Percentiles rank a stretch among this genome's conserved stretches.
Conservation (phyloP, 441 rosid genomes). For the Pelargonium australe region DNA sequence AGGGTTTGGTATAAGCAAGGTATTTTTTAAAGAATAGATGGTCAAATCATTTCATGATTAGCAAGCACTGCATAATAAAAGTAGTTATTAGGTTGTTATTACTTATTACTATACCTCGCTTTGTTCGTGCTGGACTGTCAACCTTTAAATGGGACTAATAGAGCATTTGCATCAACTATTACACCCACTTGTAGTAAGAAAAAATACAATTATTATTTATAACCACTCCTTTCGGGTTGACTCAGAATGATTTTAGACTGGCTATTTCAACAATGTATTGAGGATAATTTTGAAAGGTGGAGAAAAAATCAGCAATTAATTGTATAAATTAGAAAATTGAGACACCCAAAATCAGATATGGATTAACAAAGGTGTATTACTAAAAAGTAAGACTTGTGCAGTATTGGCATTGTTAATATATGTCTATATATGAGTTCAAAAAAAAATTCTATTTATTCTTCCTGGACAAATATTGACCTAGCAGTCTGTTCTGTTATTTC, state of each 20-base stretch:
- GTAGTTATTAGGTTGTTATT: neutral
- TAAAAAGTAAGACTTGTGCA: neutral
- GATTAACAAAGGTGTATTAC: neutral
- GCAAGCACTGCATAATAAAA: neutral
- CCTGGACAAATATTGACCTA: conserved; percentile 2
- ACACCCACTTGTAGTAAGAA: neutral
- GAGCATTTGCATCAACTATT: neutral
- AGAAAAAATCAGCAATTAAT: neutral
- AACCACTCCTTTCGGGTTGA: neutral
- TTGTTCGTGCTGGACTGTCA: neutral
- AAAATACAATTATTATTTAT: neutral
- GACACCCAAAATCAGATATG: neutral
- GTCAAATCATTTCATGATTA: conserved; percentile 5
- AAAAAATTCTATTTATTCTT: neutral
- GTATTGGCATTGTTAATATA: neutral
- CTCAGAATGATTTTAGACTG: neutral
- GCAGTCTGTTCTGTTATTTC: neutral
- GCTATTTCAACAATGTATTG: neutral
- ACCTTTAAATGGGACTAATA: neutral
- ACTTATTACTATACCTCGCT: neutral
- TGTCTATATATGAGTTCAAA: neutral
- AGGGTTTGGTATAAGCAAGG: conserved; percentile 3
- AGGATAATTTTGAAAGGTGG: neutral
- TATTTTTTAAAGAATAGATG: conserved; percentile 2
- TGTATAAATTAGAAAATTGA: neutral